Base-by-base conservation (phyloP, 1,139 yeast genomes). In the Magnusiomyces suaveolens region DNA sequence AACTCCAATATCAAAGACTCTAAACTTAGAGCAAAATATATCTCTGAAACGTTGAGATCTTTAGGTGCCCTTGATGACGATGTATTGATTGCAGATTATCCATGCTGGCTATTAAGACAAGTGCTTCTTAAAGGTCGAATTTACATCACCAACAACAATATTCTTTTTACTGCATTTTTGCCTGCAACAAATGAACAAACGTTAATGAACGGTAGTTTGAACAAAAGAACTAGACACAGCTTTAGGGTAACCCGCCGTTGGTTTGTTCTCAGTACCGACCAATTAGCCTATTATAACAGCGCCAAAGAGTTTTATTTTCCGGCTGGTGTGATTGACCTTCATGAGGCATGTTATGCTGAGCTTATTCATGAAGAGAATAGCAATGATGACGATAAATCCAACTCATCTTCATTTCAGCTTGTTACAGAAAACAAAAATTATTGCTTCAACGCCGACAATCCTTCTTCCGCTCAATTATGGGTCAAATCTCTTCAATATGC, bases 301-400 rank as follows among this genome's bases (percentile, higher is more conserved):
- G 79, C 96, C 0, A 82, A 88, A 0, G 95, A 88, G 55, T 71
- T 85, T 24, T 89, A 89, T 68, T 89, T 89, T 70, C 97, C 97
- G 0, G 73, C 75, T 4, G 72, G 86, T 39, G 83, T 87, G 0
- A 81, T 92, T 48, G 95, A 88, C 65, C 72, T 88, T 56, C 75
- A 83, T 53, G 75, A 78, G 18, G 88, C 90, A 14, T 65, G 78
- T 4, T 71, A 76, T 51, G 89, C 85, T 0, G 89, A 82, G 56
- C 68, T 82, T 1, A 60, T 73, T 3, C 55, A 60, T 1, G 54
- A 53, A 12, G 59, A 36, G 18, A n/a, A 36, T 14, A 36, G 59
- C 33, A 59, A 60, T 18, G 63, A 62, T 18, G 62, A 46, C 71
- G 74, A 55, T 52, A 56, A 62, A 57, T 61, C 63, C 36, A 58